phyloP scores from a whole-genome alignment of 176 grass and related monocot species.

The Lolium rigidum region DNA sequence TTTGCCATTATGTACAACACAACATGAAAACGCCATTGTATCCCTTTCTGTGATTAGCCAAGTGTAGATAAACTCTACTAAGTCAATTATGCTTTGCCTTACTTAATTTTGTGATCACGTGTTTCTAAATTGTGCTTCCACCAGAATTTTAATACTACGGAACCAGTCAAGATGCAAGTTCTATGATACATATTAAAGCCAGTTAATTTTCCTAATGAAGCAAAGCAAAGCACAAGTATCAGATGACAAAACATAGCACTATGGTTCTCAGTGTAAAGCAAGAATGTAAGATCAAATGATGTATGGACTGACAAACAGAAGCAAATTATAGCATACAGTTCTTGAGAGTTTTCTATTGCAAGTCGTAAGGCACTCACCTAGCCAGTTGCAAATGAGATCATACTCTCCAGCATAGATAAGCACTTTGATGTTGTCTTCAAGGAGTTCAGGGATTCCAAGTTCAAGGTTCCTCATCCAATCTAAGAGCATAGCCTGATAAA shows the following conservation, averaged over 20 bases:
- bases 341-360: neutral
- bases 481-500: constrained; percentile 81
- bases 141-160: neutral
- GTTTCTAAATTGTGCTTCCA: neutral
- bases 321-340: neutral
- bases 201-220: constrained; percentile 13
- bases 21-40: neutral
- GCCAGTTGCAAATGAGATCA: constrained; percentile 97
- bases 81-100: constrained; percentile 14
- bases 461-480: constrained; percentile 98
- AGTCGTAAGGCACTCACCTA: constrained; percentile 61
- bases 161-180: neutral
- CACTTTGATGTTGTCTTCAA: constrained; percentile 79
- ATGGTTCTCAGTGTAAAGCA: neutral
- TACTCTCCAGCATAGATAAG: constrained; percentile 95
- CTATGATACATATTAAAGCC: no score
- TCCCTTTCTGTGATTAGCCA: neutral
- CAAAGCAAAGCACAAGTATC: neutral
- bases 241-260: constrained; percentile 1
- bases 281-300: neutral
- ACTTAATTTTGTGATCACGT: neutral
- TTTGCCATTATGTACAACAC: neutral
- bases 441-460: constrained; percentile 88
- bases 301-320: neutral
- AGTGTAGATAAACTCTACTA: neutral